Evolutionary conservation across 75 land plant species (phyloP).

Genomic region (Pinus taeda): DNA sequence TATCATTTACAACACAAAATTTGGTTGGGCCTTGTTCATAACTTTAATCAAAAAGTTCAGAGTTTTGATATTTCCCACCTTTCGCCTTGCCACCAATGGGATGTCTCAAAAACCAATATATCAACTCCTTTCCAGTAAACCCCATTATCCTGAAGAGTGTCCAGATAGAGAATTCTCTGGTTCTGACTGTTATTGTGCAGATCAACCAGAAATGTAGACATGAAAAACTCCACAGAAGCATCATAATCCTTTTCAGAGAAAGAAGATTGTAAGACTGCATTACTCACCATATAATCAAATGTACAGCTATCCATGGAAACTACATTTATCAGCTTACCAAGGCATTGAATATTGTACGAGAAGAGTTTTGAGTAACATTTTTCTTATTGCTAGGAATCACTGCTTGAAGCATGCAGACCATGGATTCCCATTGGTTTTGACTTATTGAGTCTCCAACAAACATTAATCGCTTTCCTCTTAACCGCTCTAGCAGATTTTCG

Average conservation of each 20-base stretch:
- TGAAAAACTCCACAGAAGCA: conserved; percentile 66
- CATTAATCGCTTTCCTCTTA: too few relatives aligned
- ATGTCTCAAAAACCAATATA: conserved; percentile 67
- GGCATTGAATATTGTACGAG: conserved; percentile 13
- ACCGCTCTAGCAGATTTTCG: too few relatives aligned
- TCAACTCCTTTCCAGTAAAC: conserved; percentile 51
- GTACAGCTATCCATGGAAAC: too few relatives aligned
- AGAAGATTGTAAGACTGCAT: too few relatives aligned
- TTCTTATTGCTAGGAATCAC: conserved; percentile 35
- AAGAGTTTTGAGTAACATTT: background rate
- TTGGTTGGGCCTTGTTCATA: too few relatives aligned
- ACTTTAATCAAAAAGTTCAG: too few relatives aligned
- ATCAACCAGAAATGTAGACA: conserved; percentile 75
- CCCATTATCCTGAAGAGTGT: conserved; percentile 51
- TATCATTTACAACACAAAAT: too few relatives aligned
- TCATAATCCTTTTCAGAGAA: conserved; percentile 44
- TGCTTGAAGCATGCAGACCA: conserved; percentile 69
- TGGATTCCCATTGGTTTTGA: conserved; percentile 68
- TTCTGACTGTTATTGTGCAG: conserved; percentile 27
- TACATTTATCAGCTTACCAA: conserved; percentile 15
- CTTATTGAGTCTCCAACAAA: too few relatives aligned
- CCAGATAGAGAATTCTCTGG: conserved; percentile 35
- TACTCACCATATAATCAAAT: too few relatives aligned
- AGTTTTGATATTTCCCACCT: too few relatives aligned
- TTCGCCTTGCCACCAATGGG: conserved; percentile 62